A percentile compares a stretch with the other conserved stretches of the same genome.
Evolutionary conservation across 768 basidiomycete species (phyloP).

Genomic region (Agaricus bisporus): DNA sequence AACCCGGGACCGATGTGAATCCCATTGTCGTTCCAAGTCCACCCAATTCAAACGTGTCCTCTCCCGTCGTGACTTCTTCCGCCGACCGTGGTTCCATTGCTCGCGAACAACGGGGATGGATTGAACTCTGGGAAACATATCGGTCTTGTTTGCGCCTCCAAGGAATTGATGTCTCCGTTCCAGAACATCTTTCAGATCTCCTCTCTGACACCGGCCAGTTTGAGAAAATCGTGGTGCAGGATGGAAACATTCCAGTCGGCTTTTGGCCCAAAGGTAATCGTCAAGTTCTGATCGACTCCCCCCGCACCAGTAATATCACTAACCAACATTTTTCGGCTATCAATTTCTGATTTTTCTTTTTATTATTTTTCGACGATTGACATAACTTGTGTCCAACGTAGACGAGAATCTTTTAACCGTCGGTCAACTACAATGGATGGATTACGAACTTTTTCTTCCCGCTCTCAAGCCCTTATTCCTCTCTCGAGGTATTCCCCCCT

Average conservation of each 20-base stretch:
- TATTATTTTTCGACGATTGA: background rate
- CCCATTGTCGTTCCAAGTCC: background rate
- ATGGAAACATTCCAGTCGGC: conserved; percentile 62
- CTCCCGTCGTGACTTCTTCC: background rate
- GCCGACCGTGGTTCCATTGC: background rate
- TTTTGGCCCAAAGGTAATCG: conserved; percentile 58
- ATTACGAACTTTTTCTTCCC: conserved; percentile 59
- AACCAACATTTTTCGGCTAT: background rate
- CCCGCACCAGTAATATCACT: background rate
- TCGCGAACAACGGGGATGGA: conserved; percentile 39
- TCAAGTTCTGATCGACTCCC: background rate
- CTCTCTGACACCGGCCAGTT: conserved; percentile 45
- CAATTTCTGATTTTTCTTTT: background rate
- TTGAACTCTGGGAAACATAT: conserved; percentile 58
- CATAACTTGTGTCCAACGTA: conserved; percentile 16
- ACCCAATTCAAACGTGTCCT: background rate
- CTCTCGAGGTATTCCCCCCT: conserved; percentile 43
- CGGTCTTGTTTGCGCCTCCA: conserved; percentile 45
- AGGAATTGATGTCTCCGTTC: conserved; percentile 52
- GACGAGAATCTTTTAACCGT: conserved; percentile 56
- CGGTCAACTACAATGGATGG: conserved; percentile 71
- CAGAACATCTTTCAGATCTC: conserved; percentile 45
- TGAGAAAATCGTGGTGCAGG: conserved; percentile 46
- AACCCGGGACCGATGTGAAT: conserved; percentile 26
- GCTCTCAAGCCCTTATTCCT: conserved; percentile 58